These are phyloP conservation scores for Aspergillus sp. DNA, from an alignment of 2,329 filamentous ascomycete species.

Conservation along the genomic window DNA sequence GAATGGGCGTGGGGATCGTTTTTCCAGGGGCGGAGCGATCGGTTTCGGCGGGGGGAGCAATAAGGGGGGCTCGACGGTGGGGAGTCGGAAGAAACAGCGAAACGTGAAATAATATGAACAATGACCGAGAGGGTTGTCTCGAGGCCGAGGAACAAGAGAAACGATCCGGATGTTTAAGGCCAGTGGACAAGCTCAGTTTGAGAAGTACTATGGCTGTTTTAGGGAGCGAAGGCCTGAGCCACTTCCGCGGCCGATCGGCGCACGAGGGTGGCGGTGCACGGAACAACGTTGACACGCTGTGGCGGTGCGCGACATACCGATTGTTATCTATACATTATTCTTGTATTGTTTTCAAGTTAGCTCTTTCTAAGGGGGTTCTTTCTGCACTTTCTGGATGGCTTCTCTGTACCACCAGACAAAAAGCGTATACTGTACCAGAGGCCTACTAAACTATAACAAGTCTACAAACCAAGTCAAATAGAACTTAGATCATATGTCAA, in stretches of 20 bases:
- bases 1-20: not conserved
- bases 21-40: not conserved
- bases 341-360: no score
- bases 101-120: not conserved
- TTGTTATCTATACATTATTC: no score
- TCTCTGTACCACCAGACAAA: no score
- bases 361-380: no score
- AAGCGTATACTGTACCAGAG: no score
- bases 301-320: constrained; percentile 21
- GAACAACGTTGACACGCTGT: constrained; percentile 31
- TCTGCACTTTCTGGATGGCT: no score
- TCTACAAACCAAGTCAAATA: no score
- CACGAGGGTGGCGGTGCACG: constrained; percentile 23
- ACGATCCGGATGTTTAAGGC: not conserved
- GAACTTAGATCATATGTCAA: no score
- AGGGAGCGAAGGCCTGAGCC: constrained; percentile 22
- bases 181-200: not conserved
- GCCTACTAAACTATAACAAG: no score
- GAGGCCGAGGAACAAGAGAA: not conserved
- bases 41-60: not conserved
- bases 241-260: constrained; percentile 33
- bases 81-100: not conserved
- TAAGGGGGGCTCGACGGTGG: not conserved
- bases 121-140: not conserved
- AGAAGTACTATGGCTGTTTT: constrained; percentile 6